A percentile compares a stretch with the other conserved stretches of the same genome.
phyloP scores from a whole-genome alignment of 2,329 filamentous ascomycete genomes.

The Alternaria triticimaculans region DNA sequence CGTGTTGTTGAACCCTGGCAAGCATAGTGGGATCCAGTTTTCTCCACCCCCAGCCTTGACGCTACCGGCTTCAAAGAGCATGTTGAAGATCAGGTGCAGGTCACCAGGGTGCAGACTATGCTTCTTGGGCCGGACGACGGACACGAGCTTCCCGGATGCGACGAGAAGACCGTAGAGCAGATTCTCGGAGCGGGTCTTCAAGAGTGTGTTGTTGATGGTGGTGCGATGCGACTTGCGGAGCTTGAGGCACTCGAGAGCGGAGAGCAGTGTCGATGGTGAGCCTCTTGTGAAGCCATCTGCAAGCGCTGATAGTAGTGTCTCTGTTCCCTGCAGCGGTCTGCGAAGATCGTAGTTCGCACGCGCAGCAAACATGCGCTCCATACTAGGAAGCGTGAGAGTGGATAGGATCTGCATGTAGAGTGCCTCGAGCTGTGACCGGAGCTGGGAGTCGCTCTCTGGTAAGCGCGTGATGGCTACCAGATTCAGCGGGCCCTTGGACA shows the following conservation, averaged over 20 bases:
- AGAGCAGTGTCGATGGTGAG: constrained; percentile 85
- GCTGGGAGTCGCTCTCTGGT: constrained; percentile 88
- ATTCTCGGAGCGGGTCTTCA: constrained; percentile 77
- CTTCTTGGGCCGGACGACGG: constrained; percentile 90
- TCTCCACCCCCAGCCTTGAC: constrained; percentile 93
- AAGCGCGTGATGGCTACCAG: constrained; percentile 92
- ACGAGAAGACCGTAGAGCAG: constrained; percentile 93
- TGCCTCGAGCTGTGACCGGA: constrained; percentile 86
- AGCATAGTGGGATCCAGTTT: constrained; percentile 95
- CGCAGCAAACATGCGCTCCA: constrained; percentile 86
- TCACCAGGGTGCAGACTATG: constrained; percentile 96
- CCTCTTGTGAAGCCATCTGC: constrained; percentile 94
- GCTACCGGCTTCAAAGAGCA: constrained; percentile 95
- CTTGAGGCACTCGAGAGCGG: constrained; percentile 90
- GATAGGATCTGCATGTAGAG: constrained; percentile 98
- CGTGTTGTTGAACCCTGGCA: constrained; percentile 95
- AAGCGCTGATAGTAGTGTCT: constrained; percentile 86
- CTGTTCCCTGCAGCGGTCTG: constrained; percentile 88
- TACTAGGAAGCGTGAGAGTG: constrained; percentile 85
- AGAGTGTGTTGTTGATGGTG: constrained; percentile 83
- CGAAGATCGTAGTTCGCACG: constrained; percentile 94
- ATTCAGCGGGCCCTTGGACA: constrained; percentile 85
- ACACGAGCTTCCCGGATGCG: constrained; percentile 89
- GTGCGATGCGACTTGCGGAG: constrained; percentile 86
- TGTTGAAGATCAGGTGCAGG: constrained; percentile 96